Conservation (phyloP, 805 yeast genomes). For the Cyberlindnera subsufficiens region DNA sequence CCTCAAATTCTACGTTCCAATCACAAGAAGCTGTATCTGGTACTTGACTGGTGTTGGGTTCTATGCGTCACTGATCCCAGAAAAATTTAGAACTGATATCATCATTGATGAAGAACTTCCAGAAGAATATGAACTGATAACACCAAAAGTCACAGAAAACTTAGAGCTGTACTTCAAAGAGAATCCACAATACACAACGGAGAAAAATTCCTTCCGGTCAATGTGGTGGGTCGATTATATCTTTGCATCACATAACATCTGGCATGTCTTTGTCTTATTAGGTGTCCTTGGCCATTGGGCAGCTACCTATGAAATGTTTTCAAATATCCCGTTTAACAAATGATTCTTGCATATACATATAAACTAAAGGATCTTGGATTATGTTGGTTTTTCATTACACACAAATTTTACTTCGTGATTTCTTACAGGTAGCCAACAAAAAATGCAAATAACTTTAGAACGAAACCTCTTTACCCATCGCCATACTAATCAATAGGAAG, state of each 20-base stretch:
- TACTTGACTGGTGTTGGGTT: constrained; percentile 79
- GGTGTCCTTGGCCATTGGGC: constrained; percentile 89
- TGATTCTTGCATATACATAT: not conserved
- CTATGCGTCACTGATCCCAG: constrained; percentile 86
- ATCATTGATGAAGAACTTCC: constrained; percentile 41
- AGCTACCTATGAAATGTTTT: constrained; percentile 70
- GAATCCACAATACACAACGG: constrained; percentile 30
- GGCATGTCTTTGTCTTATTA: constrained; percentile 88
- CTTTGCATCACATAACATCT: constrained; percentile 77
- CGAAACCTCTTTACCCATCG: constrained; percentile 37
- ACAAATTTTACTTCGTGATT: not conserved
- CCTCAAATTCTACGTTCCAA: constrained; percentile 54
- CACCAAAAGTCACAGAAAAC: constrained; percentile 26
- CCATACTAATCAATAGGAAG: constrained; percentile 47
- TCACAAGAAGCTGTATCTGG: constrained; percentile 66
- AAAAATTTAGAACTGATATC: constrained; percentile 75
- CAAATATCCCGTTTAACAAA: constrained; percentile 24
- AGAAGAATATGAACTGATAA: constrained; percentile 27
- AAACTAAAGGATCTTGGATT: not conserved
- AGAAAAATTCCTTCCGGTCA: constrained; percentile 38
- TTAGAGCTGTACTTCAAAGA: constrained; percentile 34
- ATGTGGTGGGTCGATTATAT: constrained; percentile 83
- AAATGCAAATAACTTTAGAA: constrained; percentile 14
- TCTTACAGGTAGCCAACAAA: not conserved
- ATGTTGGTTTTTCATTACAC: not conserved